Percentiles rank a stretch among this genome's conserved stretches.
phyloP scores from a whole-genome alignment of 345 rosid species.

The Noccaea bulbosa region DNA sequence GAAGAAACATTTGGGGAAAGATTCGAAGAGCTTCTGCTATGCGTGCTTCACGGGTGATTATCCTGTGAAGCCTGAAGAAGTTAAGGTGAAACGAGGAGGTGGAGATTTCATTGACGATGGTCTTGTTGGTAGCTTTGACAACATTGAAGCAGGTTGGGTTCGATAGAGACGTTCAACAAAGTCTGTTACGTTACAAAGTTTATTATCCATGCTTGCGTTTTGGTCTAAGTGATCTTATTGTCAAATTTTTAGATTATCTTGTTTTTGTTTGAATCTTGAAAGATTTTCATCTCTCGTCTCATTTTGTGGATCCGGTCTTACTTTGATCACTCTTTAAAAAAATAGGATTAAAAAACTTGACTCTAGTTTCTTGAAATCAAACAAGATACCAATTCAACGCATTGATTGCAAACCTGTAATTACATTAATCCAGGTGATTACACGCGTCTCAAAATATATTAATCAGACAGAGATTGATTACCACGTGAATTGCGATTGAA shows the following conservation, averaged over 20 bases:
- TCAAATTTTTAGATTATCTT: not conserved
- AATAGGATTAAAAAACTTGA: not conserved
- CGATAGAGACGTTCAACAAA: constrained; percentile 17
- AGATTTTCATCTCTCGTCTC: not conserved
- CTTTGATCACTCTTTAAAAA: not conserved
- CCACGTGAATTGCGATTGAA: no score
- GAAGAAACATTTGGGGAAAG: constrained; percentile 58
- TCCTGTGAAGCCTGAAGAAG: constrained; percentile 77
- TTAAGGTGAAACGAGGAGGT: constrained; percentile 81
- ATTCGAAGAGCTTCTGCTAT: constrained; percentile 67
- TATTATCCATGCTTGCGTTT: constrained; percentile 15
- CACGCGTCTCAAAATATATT: no score
- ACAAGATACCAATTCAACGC: no score
- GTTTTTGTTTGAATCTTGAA: constrained; percentile 7
- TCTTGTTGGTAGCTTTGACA: constrained; percentile 64
- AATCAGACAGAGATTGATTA: not conserved
- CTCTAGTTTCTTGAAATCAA: no score
- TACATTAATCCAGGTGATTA: no score
- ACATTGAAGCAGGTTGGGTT: constrained; percentile 85
- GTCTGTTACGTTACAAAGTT: not conserved
- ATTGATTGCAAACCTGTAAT: no score
- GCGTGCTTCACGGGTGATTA: constrained; percentile 93
- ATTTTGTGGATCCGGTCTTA: not conserved
- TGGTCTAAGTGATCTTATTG: not conserved
- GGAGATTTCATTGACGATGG: constrained; percentile 95